These are phyloP conservation scores for Cyberlindnera veronae DNA, from an alignment of 805 yeast species.

Conservation along the genomic window DNA sequence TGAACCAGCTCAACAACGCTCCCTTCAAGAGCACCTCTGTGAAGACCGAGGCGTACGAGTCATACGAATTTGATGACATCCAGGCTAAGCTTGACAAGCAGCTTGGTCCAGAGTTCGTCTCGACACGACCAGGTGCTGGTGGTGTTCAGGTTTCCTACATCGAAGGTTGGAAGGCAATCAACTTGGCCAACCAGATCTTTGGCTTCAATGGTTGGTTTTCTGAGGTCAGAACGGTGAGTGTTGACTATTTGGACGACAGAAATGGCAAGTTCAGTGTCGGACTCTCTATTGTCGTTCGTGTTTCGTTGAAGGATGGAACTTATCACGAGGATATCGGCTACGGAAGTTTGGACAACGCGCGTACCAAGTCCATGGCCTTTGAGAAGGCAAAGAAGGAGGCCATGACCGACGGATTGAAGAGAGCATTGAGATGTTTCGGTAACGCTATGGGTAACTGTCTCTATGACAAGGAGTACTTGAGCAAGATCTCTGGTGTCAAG, in stretches of 20 bases:
- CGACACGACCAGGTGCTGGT: conserved; percentile 74
- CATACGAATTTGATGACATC: conserved; percentile 26
- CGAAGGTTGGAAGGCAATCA: conserved; percentile 82
- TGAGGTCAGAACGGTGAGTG: conserved; percentile 59
- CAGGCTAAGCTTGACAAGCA: conserved; percentile 40
- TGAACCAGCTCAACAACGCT: conserved; percentile 14
- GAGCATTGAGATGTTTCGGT: conserved; percentile 78
- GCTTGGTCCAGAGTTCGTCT: conserved; percentile 75
- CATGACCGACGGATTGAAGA: conserved; percentile 74
- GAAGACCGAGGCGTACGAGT: conserved; percentile 20
- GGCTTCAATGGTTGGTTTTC: conserved; percentile 85
- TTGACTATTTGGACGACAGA: conserved; percentile 67
- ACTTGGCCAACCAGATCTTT: conserved; percentile 75
- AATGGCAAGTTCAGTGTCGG: conserved; percentile 62
- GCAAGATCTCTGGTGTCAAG: conserved; percentile 39
- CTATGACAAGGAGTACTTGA: conserved; percentile 68
- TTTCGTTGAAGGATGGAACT: conserved; percentile 71
- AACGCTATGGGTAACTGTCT: conserved; percentile 81
- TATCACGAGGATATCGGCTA: conserved; percentile 82
- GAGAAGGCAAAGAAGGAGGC: conserved; percentile 85
- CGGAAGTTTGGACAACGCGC: conserved; percentile 77
- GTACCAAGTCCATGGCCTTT: conserved; percentile 69
- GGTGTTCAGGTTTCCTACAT: conserved; percentile 65
- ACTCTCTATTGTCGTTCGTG: conserved; percentile 67
- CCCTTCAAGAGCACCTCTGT: conserved; percentile 9